Evolutionary conservation across 2,329 filamentous ascomycete species (phyloP), one percentile per base, ranked within the genome.

Genomic region (Stachybotrys chartarum): DNA sequence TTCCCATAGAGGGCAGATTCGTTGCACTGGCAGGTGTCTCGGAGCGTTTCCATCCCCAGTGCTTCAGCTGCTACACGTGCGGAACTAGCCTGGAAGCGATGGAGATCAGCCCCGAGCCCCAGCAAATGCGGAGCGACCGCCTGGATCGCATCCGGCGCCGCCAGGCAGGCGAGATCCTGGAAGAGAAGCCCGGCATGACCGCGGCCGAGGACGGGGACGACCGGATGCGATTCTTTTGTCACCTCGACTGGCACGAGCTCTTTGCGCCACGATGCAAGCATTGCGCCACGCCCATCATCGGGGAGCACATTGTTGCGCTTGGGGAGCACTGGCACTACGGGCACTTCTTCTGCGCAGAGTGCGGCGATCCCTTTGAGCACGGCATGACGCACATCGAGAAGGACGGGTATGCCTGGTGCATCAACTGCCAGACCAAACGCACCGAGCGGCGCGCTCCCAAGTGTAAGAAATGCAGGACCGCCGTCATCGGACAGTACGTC

Each of bases 311-410:
- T 35, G 87, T 97, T 14, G 94, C 94, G 1, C 90, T 96, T 55
- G 94, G 94, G 1, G 84, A 87, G n/a, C 91, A 96, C 73, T 99
- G 91, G 90, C 94, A 99, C 70, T 89, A 90, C 54, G 94, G 94
- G 0, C 94, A 99, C 74, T 99, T 99, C 76, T 99, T 99, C 81
- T 99, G 94, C 68, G 94, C 94, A 47, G 91, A 99, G 78, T 99
- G 94, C 69, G 94, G 94, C 62, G 93, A 99, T 74, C 93, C 94
- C 0, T 99, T 99, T 68, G 90, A 80, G 61, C 78, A 79, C 51
- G 82, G 82, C 57, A 82, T 80, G 73, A 86, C 83, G 50, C 84
- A 87, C 65, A 86, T 99, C 55, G 94, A 99, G 70, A 96, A 96
- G 73, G 93, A 97, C 62, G 93, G 93, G 10, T 97, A 96, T 71